Percentiles rank a stretch among this genome's conserved stretches.
These are phyloP conservation scores for Cryphonectria carpinicola DNA, from an alignment of 2,329 filamentous ascomycete species.

Conservation along the genomic window DNA sequence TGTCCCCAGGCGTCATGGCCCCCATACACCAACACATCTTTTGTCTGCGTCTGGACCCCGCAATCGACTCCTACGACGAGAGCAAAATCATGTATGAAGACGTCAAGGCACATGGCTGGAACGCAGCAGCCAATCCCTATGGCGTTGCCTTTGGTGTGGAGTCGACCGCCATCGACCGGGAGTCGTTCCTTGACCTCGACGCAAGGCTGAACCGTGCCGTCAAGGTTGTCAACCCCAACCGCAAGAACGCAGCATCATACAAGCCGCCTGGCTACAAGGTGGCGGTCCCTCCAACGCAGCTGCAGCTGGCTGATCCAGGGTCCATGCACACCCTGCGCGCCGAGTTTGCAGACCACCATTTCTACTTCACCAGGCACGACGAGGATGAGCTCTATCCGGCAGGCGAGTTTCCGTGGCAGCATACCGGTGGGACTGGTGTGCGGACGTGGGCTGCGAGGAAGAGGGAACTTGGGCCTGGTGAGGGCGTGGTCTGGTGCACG, in stretches of 20 bases:
- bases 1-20: slow-evolving; percentile 56
- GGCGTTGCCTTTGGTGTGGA: slow-evolving; percentile 15
- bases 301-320: slow-evolving; percentile 56
- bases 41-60: slow-evolving; percentile 56
- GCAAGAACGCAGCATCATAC: slow-evolving; percentile 52
- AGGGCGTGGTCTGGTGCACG: slow-evolving; percentile 25
- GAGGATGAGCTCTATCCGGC: slow-evolving; percentile 64
- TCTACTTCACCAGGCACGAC: slow-evolving; percentile 60
- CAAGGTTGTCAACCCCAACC: slow-evolving; percentile 53
- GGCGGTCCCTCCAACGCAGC: slow-evolving; percentile 56
- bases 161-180: slow-evolving; percentile 4
- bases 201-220: slow-evolving; percentile 12
- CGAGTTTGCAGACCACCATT: slow-evolving; percentile 60
- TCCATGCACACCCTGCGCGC: slow-evolving; percentile 61
- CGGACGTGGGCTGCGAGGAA: slow-evolving; percentile 52
- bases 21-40: slow-evolving; percentile 65
- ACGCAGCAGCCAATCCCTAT: slow-evolving; percentile 14
- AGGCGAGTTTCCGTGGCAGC: slow-evolving; percentile 64
- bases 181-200: slow-evolving; percentile 12
- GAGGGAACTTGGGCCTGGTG: slow-evolving; percentile 29
- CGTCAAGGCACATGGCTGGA: slow-evolving; percentile 37
- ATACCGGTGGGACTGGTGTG: slow-evolving; percentile 45
- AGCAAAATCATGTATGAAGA: slow-evolving; percentile 57
- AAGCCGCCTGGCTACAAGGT: slow-evolving; percentile 56
- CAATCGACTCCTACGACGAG: slow-evolving; percentile 57